Conservation (phyloP, 2,329 filamentous ascomycete species). For the Aspergillus aculeatinus region DNA sequence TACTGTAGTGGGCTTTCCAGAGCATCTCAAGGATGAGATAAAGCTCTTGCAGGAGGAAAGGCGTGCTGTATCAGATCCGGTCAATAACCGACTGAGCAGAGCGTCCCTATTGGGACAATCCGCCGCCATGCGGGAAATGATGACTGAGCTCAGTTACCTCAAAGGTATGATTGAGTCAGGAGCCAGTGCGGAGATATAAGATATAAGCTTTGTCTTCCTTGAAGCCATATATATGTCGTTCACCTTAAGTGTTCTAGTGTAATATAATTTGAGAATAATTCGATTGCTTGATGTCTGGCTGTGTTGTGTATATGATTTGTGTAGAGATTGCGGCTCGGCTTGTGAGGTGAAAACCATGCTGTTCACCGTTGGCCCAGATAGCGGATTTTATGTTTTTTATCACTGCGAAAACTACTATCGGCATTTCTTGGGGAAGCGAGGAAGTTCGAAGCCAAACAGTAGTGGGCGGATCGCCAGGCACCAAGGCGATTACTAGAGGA, state of each 20-base stretch:
- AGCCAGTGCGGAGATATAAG: constrained; percentile 18
- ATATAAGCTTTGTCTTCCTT: not conserved
- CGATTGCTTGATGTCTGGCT: not conserved
- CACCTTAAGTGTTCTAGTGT: not conserved
- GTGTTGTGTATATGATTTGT: not conserved
- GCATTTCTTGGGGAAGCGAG: no score
- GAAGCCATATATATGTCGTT: not conserved
- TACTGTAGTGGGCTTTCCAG: constrained; percentile 24
- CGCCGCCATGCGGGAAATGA: constrained; percentile 48
- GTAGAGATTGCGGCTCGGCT: no score
- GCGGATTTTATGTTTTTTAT: no score
- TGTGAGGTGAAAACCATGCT: no score
- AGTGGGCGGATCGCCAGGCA: not conserved
- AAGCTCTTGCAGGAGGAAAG: not conserved
- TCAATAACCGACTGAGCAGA: constrained; percentile 17
- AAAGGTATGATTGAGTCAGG: constrained; percentile 47
- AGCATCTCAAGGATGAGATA: constrained; percentile 11
- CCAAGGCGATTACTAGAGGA: constrained; percentile 2
- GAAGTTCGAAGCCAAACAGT: no score
- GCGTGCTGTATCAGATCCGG: constrained; percentile 1
- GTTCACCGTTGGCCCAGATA: no score
- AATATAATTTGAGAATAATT: not conserved
- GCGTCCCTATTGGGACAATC: constrained; percentile 29
- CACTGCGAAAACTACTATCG: no score
- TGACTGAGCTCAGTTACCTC: constrained; percentile 54